A percentile compares a stretch with the other conserved stretches of the same genome.
Conservation (phyloP, 441 rosid genomes). For the Adansonia gregorii region DNA sequence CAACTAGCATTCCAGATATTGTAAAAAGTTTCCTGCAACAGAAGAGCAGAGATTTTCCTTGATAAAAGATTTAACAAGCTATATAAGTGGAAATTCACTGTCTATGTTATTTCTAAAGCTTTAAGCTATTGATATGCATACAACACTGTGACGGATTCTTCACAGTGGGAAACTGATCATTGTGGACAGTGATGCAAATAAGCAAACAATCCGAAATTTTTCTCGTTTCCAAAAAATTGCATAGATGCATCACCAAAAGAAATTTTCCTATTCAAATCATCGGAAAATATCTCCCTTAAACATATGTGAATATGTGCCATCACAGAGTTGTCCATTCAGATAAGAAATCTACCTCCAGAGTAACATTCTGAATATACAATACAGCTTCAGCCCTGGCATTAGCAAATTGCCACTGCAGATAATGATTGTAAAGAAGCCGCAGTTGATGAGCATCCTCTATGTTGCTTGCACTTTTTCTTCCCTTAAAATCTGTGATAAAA, state of each 20-base stretch:
- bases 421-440: constrained; percentile 77
- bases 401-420: constrained; percentile 90
- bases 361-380: constrained; percentile 64
- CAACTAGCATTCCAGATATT: constrained; percentile 71
- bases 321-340: constrained; percentile 11
- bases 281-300: constrained; percentile 1
- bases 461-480: constrained; percentile 64
- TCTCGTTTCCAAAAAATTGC: not conserved
- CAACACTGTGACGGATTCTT: not conserved
- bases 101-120: constrained; percentile 3
- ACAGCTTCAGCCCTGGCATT: constrained; percentile 78
- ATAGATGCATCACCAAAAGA: not conserved
- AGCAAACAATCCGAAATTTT: not conserved
- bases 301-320: not conserved
- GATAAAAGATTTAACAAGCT: constrained; percentile 16
- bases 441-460: constrained; percentile 94
- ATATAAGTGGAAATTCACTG: constrained; percentile 3
- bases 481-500: constrained; percentile 84
- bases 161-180: not conserved
- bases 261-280: constrained; percentile 5
- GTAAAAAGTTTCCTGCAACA: constrained; percentile 69
- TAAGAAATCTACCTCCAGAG: constrained; percentile 63
- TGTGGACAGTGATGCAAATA: not conserved
- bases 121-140: constrained; percentile 6
- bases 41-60: constrained; percentile 21